Percentiles rank a stretch among this genome's conserved stretches.
These are phyloP conservation scores for Cladosporium sphaerospermum DNA, from an alignment of 2,329 filamentous ascomycete genomes.

Conservation along the genomic window DNA sequence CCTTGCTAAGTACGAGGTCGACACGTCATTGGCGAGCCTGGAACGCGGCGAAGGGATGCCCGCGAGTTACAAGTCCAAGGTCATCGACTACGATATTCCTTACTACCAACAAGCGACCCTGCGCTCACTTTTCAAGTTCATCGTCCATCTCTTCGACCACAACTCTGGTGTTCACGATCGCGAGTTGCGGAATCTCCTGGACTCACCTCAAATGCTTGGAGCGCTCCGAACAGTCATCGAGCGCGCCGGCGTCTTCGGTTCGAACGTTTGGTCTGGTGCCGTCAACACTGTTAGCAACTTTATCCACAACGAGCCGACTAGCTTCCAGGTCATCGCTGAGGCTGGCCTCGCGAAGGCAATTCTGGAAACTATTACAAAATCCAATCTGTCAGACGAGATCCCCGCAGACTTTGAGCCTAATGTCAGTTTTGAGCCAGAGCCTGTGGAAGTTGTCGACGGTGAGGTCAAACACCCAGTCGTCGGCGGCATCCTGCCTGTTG, in stretches of 20 bases:
- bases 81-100: conserved; percentile 88
- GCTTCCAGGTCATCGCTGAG: conserved; percentile 91
- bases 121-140: conserved; percentile 90
- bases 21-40: conserved; percentile 61
- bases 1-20: conserved; percentile 72
- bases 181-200: conserved; percentile 84
- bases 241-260: conserved; percentile 74
- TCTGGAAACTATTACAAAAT: conserved; percentile 65
- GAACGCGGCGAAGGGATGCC: conserved; percentile 66
- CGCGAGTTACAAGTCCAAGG: conserved; percentile 64
- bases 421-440: conserved; percentile 14
- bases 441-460: conserved; percentile 22
- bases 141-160: conserved; percentile 89
- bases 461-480: conserved; percentile 22
- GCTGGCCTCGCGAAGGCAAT: conserved; percentile 84
- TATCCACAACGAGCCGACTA: conserved; percentile 97
- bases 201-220: conserved; percentile 76
- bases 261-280: conserved; percentile 91
- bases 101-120: conserved; percentile 91
- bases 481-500: conserved; percentile 71
- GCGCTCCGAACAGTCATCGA: conserved; percentile 77
- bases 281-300: conserved; percentile 91
- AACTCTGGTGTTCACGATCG: conserved; percentile 80
- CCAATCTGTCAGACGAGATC: conserved; percentile 23
- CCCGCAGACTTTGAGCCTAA: conserved; percentile 22